Evolutionary conservation across 2,329 filamentous ascomycete species (phyloP), one percentile per base, ranked within the genome.

Genomic region (Rutstroemia sp.): DNA sequence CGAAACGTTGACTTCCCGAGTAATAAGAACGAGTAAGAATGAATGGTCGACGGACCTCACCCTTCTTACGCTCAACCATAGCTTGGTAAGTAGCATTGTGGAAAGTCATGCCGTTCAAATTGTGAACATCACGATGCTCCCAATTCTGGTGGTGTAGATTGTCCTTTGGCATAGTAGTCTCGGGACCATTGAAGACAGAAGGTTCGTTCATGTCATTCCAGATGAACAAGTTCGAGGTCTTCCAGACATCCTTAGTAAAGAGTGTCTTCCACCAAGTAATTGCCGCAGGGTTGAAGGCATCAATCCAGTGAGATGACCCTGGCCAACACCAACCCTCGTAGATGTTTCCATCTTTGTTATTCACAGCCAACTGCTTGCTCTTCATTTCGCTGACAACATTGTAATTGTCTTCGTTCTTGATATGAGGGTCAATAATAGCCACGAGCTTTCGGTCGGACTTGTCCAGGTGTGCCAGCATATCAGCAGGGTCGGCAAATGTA

Each of bases 161-260:
- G 76, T 99, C 94, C 73, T 96, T 96, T 60, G 94, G 94, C 92
- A 97, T 97, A 5, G 92, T 97, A 3, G 91, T 95, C 72, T 99
- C 94, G 0, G 94, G 94, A 0, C 94, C 94, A 70, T 97, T 97
- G 77, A 99, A 99, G 1, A 99, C 94, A 0, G 94, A 97, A 0
- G 94, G 94, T 75, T 99, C 94, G 69, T 96, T 97, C 94, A 99
- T 99, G 71, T 99, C 94, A 71, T 99, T 99, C 94, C 94, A 99
- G 66, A 99, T 83, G 72, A 90, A 96, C 0, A 89, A 86, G 71
- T 97, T 99, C 1, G 90, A 90, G 48, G 91, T 92, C 71, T 89
- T 89, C 79, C 96, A 99, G 42, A 75, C 81, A 69, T 89, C 84
- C 63, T 95, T 97, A 66, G 88, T 86, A 79, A 95, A 97, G 10